phyloP scores from a whole-genome alignment of 345 rosid genomes.

The Gossypium bickii region DNA sequence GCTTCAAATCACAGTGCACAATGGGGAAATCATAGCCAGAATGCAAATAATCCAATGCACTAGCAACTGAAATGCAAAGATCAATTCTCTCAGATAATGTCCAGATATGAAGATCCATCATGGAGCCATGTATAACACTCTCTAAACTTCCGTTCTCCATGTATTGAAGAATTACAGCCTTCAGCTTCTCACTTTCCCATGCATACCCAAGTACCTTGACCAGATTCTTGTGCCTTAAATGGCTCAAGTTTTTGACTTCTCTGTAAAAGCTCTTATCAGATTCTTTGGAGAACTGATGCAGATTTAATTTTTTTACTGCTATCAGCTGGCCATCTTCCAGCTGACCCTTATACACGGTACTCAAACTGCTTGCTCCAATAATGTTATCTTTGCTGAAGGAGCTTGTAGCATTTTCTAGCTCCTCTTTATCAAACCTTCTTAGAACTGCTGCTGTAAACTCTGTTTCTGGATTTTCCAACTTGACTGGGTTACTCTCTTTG shows the following conservation, averaged over 20 bases:
- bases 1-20: conserved; percentile 87
- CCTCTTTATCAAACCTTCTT: conserved; percentile 50
- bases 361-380: conserved; percentile 69
- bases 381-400: conserved; percentile 50
- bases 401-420: conserved; percentile 57
- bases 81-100: conserved; percentile 44
- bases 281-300: conserved; percentile 60
- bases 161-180: conserved; percentile 67
- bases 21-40: conserved; percentile 67
- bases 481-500: conserved; percentile 24
- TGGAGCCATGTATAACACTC: conserved; percentile 40
- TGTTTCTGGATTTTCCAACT: conserved; percentile 34
- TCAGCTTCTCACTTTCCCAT: conserved; percentile 78
- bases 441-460: conserved; percentile 46
- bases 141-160: conserved; percentile 86
- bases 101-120: conserved; percentile 36
- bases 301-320: conserved; percentile 72
- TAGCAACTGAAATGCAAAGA: conserved; percentile 53
- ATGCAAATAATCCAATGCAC: conserved; percentile 71
- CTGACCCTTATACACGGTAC: conserved; percentile 75
- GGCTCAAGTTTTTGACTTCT: conserved; percentile 68
- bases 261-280: conserved; percentile 69
- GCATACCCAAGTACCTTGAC: conserved; percentile 79
- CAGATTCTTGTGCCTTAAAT: conserved; percentile 67
- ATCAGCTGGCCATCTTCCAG: conserved; percentile 53